Conservation (phyloP, 805 yeast species). For the Diddensiella caesifluorescens region DNA sequence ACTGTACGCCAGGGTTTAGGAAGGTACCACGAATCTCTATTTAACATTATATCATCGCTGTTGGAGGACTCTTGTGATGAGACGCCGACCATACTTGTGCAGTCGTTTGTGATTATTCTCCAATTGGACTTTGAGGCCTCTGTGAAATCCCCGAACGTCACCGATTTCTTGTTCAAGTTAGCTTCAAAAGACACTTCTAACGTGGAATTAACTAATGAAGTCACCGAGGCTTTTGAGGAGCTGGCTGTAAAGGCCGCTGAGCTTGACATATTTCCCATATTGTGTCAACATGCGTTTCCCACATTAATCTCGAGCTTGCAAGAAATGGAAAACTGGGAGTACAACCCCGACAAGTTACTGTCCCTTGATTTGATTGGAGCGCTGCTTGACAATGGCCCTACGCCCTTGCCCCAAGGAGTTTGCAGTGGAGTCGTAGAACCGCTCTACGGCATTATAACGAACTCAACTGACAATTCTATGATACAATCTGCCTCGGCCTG, state of each 20-base stretch:
- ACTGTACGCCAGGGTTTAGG: slow-evolving; percentile 20
- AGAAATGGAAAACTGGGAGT: slow-evolving; percentile 38
- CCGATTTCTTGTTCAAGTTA: slow-evolving; percentile 55
- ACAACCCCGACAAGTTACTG: slow-evolving; percentile 54
- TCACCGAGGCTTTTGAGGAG: slow-evolving; percentile 62
- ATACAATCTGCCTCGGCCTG: slow-evolving; percentile 74
- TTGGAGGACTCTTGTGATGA: slow-evolving; percentile 70
- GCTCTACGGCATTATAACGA: slow-evolving; percentile 43
- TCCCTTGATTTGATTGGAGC: slow-evolving; percentile 43
- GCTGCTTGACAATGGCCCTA: slow-evolving; percentile 27
- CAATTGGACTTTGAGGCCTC: slow-evolving; percentile 40
- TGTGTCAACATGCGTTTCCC: slow-evolving; percentile 52
- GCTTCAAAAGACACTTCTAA: slow-evolving; percentile 73
- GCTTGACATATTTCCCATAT: slow-evolving; percentile 38
- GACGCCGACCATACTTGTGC: slow-evolving; percentile 66
- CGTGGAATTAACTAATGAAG: slow-evolving; percentile 58
- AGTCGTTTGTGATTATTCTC: slow-evolving; percentile 57
- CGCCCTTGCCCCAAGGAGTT: slow-evolving; percentile 20
- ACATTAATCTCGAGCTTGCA: slow-evolving; percentile 35
- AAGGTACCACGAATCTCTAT: slow-evolving; percentile 26
- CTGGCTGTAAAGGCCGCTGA: slow-evolving; percentile 46
- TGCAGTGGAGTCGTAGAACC: slow-evolving; percentile 28
- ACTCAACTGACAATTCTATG: slow-evolving; percentile 67
- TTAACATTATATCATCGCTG: slow-evolving; percentile 41
- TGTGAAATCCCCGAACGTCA: slow-evolving; percentile 21